Percentiles rank a stretch among this genome's conserved stretches.
Evolutionary conservation across 2,329 filamentous ascomycete genomes (phyloP).

Genomic region (Ophiocordyceps camponoti-saundersi): DNA sequence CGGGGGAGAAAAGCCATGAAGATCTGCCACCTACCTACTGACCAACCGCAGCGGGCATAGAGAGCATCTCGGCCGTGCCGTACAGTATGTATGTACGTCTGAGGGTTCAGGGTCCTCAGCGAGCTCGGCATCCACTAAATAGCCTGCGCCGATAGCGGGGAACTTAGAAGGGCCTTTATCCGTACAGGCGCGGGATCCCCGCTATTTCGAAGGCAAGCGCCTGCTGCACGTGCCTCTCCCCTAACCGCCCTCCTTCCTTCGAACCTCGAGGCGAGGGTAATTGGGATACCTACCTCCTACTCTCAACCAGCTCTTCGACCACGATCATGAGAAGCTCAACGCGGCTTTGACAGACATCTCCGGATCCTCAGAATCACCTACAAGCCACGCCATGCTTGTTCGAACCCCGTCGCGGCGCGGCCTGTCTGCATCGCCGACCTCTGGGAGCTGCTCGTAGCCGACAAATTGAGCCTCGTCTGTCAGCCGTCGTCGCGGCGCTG

Average conservation of each 20-base stretch:
- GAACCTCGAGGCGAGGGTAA: no score
- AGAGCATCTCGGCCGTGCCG: not conserved
- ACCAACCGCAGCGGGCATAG: not conserved
- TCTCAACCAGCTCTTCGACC: not conserved
- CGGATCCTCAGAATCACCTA: not conserved
- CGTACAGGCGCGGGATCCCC: not conserved
- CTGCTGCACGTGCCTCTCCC: not conserved
- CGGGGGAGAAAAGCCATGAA: not conserved
- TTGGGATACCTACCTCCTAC: not conserved
- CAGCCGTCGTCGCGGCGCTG: constrained; percentile 1
- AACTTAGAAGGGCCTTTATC: not conserved
- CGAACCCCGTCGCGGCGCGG: not conserved
- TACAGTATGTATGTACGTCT: no score
- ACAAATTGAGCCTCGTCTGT: constrained; percentile 1
- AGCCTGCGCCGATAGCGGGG: not conserved
- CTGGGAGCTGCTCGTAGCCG: constrained; percentile 1
- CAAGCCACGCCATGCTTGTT: not conserved
- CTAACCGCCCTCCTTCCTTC: not conserved
- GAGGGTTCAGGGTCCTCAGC: not conserved
- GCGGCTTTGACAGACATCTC: not conserved
- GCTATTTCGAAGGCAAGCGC: not conserved
- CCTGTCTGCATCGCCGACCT: constrained; percentile 1
- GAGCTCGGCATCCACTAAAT: not conserved
- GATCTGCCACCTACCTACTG: not conserved
- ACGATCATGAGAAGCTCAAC: not conserved